Evolutionary conservation across 441 rosid species (phyloP).

Genomic region (Jatropha podagrica): DNA sequence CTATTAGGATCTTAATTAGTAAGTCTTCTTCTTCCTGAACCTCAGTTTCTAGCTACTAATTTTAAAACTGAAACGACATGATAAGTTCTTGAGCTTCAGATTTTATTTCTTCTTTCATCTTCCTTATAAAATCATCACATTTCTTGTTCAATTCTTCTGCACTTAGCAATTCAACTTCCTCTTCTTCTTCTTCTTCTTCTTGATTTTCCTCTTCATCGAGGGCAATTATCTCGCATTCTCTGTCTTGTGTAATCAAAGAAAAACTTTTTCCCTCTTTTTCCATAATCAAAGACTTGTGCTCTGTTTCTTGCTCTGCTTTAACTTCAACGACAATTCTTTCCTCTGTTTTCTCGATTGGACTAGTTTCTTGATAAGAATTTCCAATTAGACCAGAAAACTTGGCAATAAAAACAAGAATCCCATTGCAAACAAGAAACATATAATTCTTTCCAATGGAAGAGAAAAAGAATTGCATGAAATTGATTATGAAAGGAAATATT

Average conservation of each 20-base stretch:
- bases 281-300: not conserved
- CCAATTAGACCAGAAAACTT: slow-evolving; percentile 44
- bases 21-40: not conserved
- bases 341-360: slow-evolving; percentile 5
- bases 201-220: slow-evolving; percentile 8
- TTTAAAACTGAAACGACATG: slow-evolving; percentile 16
- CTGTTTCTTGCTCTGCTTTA: slow-evolving; percentile 21
- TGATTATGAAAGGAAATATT: slow-evolving; percentile 27
- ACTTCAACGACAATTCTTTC: slow-evolving; percentile 15
- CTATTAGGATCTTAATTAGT: not conserved
- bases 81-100: slow-evolving; percentile 26
- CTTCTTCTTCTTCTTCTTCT: slow-evolving; percentile 29
- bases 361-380: slow-evolving; percentile 14
- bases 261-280: slow-evolving; percentile 10
- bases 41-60: not conserved
- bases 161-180: slow-evolving; percentile 32
- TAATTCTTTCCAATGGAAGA: slow-evolving; percentile 47
- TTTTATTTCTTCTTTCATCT: slow-evolving; percentile 48
- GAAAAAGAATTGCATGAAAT: slow-evolving; percentile 28
- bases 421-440: slow-evolving; percentile 80
- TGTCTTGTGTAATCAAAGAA: slow-evolving; percentile 23
- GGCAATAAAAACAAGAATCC: slow-evolving; percentile 56
- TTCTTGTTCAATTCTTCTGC: slow-evolving; percentile 63
- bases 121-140: slow-evolving; percentile 71
- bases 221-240: slow-evolving; percentile 2